Base-by-base conservation (phyloP, 2,329 filamentous ascomycete species). In the Fusarium denticulatum region DNA sequence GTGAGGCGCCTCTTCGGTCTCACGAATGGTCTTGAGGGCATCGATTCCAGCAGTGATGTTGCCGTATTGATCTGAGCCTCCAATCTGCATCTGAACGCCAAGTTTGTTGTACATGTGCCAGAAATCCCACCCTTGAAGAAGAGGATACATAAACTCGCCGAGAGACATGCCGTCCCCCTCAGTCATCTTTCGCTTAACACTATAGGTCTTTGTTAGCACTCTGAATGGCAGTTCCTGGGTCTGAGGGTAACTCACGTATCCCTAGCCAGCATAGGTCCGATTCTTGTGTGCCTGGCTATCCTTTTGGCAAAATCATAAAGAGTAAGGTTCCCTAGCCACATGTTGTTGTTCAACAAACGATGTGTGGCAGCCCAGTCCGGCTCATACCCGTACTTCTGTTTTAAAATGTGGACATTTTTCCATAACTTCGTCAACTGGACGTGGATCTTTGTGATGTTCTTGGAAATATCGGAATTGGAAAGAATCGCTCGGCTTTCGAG, bases 61-160 rank as follows among this genome's bases (percentile, higher is more conserved):
- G 71, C 96, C 96, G 80, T 92, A 98, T 83, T 99, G 96, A 80
- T 99, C 96, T 12, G 95, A 95, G 43, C 96, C 96, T 65, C 96
- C 96, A 59, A 99, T 94, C 83, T 99, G 95, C 80, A 98, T 89
- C 79, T 95, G 92, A 15, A 95, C 87, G 53, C 88, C 88, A 30
- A 87, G 86, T 52, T 89, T 87, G 69, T 77, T 81, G 82, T 93
- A 97, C 84, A 98, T 88, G 76, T 93, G 88, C 94, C 94, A 98
- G 90, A 95, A 99, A 81, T 99, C 96, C 93, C 95, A 98, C 28
- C 93, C 95, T 81, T 99, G 96, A 77, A 98, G 90, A 22, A 99
- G 84, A 3, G 97, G 96, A 79, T 99, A 99, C 46, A 91, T 89
- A 82, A 99, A 97, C 80, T 99, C 96, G 40, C 94, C 92, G 77